Evolutionary conservation across 2,329 filamentous ascomycete species (phyloP).

Genomic region (Decorospora gaudefroyi): DNA sequence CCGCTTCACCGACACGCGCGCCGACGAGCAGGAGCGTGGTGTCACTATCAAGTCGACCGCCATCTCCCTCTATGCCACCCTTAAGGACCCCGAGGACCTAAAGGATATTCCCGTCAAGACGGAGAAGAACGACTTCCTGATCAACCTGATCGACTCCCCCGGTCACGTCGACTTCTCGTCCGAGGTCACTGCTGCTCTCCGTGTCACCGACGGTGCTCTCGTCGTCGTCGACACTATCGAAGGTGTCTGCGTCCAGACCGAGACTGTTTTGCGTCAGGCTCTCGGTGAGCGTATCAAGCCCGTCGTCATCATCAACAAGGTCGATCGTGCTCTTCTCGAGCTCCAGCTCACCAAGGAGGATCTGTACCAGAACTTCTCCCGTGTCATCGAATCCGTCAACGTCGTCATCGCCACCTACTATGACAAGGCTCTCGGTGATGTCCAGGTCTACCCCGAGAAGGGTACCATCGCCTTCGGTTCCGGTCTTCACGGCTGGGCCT

Average conservation of each 20-base stretch:
- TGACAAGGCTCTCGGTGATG: conserved; percentile 94
- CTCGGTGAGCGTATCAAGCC: conserved; percentile 99
- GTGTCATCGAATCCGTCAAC: conserved; percentile 99
- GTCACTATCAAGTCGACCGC: conserved; percentile 99
- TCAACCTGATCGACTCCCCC: conserved; percentile 99
- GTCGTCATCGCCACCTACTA: conserved; percentile 99
- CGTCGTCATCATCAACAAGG: conserved; percentile 99
- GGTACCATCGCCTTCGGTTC: conserved; percentile 99
- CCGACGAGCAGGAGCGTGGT: conserved; percentile 99
- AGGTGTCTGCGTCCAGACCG: conserved; percentile 99
- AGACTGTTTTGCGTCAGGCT: conserved; percentile 98
- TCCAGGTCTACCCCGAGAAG: conserved; percentile 97
- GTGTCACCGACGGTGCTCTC: conserved; percentile 99
- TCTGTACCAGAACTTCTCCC: conserved; percentile 98
- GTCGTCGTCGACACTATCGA: conserved; percentile 99
- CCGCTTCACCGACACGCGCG: conserved; percentile 94
- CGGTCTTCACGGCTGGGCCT: conserved; percentile 99
- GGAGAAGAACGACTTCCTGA: conserved; percentile 94
- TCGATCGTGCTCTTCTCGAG: conserved; percentile 98
- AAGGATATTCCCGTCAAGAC: conserved; percentile 94
- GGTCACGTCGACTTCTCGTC: conserved; percentile 99
- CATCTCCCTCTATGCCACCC: conserved; percentile 93
- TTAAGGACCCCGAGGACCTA: conserved; percentile 80
- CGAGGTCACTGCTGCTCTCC: conserved; percentile 97
- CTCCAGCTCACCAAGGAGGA: conserved; percentile 99